A percentile compares a stretch with the other conserved stretches of the same genome.
Evolutionary conservation across 2,329 filamentous ascomycete genomes (phyloP).

Genomic region (Penicillium hordei): DNA sequence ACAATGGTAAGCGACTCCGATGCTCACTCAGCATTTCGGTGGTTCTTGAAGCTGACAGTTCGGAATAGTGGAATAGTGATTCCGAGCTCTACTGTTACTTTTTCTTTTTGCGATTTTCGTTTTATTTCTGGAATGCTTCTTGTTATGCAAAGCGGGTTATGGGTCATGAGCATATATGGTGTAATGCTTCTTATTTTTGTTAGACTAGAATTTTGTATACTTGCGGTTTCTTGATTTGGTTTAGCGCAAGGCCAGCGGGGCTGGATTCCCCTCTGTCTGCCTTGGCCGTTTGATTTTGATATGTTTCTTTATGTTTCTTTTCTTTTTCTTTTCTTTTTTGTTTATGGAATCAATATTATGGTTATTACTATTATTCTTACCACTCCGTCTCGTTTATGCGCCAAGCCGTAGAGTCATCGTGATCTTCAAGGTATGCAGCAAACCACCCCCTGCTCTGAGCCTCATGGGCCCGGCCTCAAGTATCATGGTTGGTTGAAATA

Average conservation of each 20-base stretch:
- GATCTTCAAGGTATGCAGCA: constrained; percentile 9
- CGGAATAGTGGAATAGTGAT: constrained; percentile 16
- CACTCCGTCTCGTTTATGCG: neutral
- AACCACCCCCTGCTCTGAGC: constrained; percentile 6
- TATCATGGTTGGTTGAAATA: constrained; percentile 2
- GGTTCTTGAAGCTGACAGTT: constrained; percentile 7
- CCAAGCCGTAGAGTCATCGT: constrained; percentile 10
- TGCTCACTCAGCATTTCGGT: constrained; percentile 8
- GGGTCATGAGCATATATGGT: constrained; percentile 11
- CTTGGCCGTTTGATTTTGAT: neutral
- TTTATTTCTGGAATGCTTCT: neutral
- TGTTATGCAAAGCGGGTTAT: constrained; percentile 5
- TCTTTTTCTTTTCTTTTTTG: neutral
- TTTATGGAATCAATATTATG: neutral
- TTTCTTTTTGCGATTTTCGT: constrained; percentile 1
- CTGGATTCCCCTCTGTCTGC: constrained; percentile 15
- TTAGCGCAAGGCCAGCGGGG: constrained; percentile 19
- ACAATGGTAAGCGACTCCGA: constrained; percentile 15
- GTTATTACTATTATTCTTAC: neutral
- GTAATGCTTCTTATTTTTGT: constrained; percentile 12
- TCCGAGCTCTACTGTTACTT: constrained; percentile 14
- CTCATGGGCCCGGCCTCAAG: neutral
- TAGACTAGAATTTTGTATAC: constrained; percentile 22
- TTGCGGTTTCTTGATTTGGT: constrained; percentile 18
- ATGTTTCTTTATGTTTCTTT: neutral